These are phyloP conservation scores for Grifola frondosa DNA, from an alignment of 1,284 basidiomycete genomes.

Conservation along the genomic window DNA sequence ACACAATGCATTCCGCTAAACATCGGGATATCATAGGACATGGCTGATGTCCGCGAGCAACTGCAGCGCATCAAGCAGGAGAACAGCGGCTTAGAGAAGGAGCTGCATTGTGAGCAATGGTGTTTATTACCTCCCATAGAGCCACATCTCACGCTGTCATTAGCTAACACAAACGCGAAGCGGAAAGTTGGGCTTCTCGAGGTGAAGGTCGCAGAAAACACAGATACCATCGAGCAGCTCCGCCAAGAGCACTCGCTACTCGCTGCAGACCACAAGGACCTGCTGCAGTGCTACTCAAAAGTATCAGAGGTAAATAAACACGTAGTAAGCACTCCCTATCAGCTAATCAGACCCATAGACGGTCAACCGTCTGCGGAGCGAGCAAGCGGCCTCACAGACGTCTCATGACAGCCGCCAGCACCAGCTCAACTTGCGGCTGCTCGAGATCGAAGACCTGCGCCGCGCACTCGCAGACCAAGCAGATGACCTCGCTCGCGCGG, in stretches of 20 bases:
- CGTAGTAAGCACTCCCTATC: background rate
- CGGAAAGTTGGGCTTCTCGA: conserved; percentile 69
- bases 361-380: conserved; percentile 58
- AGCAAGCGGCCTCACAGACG: conserved; percentile 58
- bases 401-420: conserved; percentile 71
- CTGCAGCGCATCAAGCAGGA: conserved; percentile 67
- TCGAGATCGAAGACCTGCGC: conserved; percentile 73
- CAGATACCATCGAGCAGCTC: conserved; percentile 65
- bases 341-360: conserved; percentile 37
- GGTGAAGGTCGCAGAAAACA: conserved; percentile 62
- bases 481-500: conserved; percentile 59
- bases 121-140: too few relatives aligned
- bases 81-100: conserved; percentile 65
- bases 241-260: conserved; percentile 72
- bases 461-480: conserved; percentile 60
- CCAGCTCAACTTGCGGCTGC: conserved; percentile 65
- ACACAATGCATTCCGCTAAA: background rate
- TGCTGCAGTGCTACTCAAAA: conserved; percentile 64
- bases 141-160: too few relatives aligned
- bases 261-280: conserved; percentile 62
- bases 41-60: conserved; percentile 69
- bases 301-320: conserved; percentile 57
- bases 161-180: conserved; percentile 62
- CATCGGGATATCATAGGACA: conserved; percentile 54
- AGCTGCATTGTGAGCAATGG: conserved; percentile 55